A percentile compares a stretch with the other conserved stretches of the same genome.
Evolutionary conservation across 2,329 filamentous ascomycete genomes (phyloP).

Genomic region (Hypoxylon sp.): DNA sequence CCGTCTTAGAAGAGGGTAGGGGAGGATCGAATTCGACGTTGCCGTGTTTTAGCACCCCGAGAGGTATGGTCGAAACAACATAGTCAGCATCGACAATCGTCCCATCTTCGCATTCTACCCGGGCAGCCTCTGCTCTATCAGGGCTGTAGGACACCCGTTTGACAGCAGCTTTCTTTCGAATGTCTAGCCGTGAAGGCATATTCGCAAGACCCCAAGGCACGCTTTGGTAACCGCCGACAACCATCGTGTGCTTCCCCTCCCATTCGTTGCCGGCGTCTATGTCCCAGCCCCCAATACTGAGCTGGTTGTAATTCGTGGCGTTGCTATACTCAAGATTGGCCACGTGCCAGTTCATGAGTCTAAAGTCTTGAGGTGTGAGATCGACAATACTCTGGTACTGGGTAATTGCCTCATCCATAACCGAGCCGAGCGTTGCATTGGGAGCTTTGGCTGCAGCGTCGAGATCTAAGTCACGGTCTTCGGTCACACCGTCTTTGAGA

Average conservation of each 20-base stretch:
- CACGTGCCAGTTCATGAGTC: constrained; percentile 96
- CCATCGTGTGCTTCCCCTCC: constrained; percentile 91
- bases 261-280: constrained; percentile 98
- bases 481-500: constrained; percentile 68
- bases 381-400: constrained; percentile 88
- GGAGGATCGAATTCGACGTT: constrained; percentile 86
- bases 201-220: constrained; percentile 87
- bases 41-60: constrained; percentile 89
- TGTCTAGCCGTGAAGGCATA: constrained; percentile 77
- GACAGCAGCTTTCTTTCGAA: constrained; percentile 77
- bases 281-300: constrained; percentile 93
- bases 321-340: constrained; percentile 99
- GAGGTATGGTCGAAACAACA: constrained; percentile 87
- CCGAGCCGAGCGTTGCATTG: constrained; percentile 82
- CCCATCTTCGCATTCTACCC: constrained; percentile 80
- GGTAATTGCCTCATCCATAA: constrained; percentile 87
- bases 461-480: constrained; percentile 75
- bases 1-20: constrained; percentile 85
- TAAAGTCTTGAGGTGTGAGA: constrained; percentile 83
- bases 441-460: constrained; percentile 68
- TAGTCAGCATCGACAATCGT: constrained; percentile 81
- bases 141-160: constrained; percentile 73
- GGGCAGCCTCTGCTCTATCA: constrained; percentile 58
- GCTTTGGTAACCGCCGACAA: constrained; percentile 92
- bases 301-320: constrained; percentile 82